phyloP scores from a whole-genome alignment of 306 rosid species.

The Cicer pinnatifidum region DNA sequence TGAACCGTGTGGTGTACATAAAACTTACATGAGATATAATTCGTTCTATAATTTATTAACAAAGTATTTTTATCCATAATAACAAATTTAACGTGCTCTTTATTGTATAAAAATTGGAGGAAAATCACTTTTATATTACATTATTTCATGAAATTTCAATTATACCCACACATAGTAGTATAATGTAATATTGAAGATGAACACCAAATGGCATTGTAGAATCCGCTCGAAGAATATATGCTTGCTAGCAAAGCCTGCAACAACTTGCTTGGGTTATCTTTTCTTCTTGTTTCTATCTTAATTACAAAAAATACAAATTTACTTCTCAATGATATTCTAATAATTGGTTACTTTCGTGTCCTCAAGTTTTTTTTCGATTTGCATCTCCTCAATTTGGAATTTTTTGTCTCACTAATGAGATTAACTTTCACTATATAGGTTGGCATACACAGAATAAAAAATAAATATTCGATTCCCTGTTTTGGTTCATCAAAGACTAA shows the following conservation, averaged over 20 bases:
- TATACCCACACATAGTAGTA: neutral
- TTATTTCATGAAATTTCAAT: neutral
- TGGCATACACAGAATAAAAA: no score
- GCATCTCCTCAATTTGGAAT: no score
- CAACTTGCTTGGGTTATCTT: neutral
- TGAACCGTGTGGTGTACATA: neutral
- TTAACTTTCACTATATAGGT: no score
- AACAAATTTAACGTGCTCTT: no score
- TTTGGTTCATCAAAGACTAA: no score
- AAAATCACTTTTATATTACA: neutral
- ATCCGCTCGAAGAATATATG: neutral
- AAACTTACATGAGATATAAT: no score
- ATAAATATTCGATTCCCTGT: no score
- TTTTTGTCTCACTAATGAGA: no score
- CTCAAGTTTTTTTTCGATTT: neutral
- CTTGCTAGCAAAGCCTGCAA: neutral
- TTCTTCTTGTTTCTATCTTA: neutral
- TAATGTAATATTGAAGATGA: neutral
- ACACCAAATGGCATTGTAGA: slow-evolving; percentile 26
- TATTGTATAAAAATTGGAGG: neutral
- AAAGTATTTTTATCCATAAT: no score
- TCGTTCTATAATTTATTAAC: no score
- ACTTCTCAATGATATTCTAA: neutral
- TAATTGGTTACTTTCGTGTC: neutral
- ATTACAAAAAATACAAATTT: neutral